phyloP scores from a whole-genome alignment of 192 early-diverging fungal genomes.

The Entomortierella lignicola region DNA sequence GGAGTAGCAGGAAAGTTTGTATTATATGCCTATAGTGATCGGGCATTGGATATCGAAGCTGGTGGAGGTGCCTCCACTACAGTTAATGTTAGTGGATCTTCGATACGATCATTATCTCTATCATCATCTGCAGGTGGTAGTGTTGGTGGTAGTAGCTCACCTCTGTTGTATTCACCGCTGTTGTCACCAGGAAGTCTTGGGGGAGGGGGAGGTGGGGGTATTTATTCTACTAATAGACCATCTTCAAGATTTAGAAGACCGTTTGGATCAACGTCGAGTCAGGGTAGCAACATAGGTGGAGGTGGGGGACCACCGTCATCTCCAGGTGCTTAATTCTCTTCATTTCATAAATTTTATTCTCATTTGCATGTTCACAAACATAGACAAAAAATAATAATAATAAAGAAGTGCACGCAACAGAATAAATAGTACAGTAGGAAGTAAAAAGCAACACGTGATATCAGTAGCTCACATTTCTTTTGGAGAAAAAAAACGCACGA shows the following conservation, averaged over 20 bases:
- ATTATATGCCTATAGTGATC: slow-evolving; percentile 62
- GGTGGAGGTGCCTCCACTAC: slow-evolving; percentile 33
- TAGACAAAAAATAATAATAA: not conserved
- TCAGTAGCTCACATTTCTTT: too few species aligned
- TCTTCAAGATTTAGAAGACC: slow-evolving; percentile 30
- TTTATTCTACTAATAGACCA: slow-evolving; percentile 19
- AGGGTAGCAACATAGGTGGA: not conserved
- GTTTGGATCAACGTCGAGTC: slow-evolving; percentile 22
- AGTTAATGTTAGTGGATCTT: slow-evolving; percentile 11
- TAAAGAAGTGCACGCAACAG: too few species aligned
- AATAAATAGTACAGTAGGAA: too few species aligned
- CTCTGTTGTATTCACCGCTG: not conserved
- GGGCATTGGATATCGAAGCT: slow-evolving; percentile 53
- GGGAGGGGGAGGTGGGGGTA: not conserved
- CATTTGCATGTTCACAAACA: not conserved
- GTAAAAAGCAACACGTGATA: too few species aligned
- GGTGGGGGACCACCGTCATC: slow-evolving; percentile 3
- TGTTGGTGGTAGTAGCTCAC: slow-evolving; percentile 1
- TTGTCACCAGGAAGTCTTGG: slow-evolving; percentile 1
- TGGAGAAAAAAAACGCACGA: too few species aligned
- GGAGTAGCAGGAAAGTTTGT: slow-evolving; percentile 60
- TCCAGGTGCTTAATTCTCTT: not conserved
- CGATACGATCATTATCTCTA: slow-evolving; percentile 19
- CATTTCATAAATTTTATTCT: not conserved
- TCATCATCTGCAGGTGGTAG: slow-evolving; percentile 9